Base-by-base conservation (phyloP, 768 basidiomycete species). In the Panus rudis region DNA sequence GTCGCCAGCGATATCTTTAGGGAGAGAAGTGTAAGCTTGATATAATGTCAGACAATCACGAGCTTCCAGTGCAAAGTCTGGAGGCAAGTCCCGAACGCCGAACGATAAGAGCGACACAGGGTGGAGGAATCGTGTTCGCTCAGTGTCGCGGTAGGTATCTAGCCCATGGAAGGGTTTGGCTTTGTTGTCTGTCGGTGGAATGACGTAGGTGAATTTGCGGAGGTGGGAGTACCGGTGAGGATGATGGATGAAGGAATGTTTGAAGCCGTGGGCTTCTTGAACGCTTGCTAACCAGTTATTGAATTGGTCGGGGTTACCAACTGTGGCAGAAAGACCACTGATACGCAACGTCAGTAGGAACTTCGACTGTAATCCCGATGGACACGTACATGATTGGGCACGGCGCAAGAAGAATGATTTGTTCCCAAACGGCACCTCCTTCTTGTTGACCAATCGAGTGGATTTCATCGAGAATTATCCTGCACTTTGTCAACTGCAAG, bases 221-320 rank as follows among this genome's bases (percentile, higher is more conserved):
- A 86, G 69, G 50, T 84, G 81, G 3, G 81, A 84, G 56, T 84
- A 86, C 10, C 84, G 75, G 58, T 84, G 76, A 1, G 72, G 75
- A 55, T 84, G 78, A 41, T 77, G 58, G 31, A 86, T 71, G 54
- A 79, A 76, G 2, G 64, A 66, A 56, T 85, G 76, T 22, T 73
- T 59, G 59, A 74, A 79, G 0, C 76, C 73, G 41, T 80, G 76
- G 0, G 74, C 69, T 40, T 58, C 53, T 57, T 86, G 82, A 13
- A 86, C 75, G 1, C 73, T 69, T 41, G 63, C 63, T 1, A 86
- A 72, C 84, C 84, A 86, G 3, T 61, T 47, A 49, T 79, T 83
- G 60, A 86, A 86, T 14, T 63, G 60, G 37, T 81, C 72, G 0
- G 84, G 81, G 0, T 71, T 63, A 16, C 84, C 84, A 23, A 86